Evolutionary conservation across 148 eudicot genomes (phyloP).

Genomic region (Cornus suecica): DNA sequence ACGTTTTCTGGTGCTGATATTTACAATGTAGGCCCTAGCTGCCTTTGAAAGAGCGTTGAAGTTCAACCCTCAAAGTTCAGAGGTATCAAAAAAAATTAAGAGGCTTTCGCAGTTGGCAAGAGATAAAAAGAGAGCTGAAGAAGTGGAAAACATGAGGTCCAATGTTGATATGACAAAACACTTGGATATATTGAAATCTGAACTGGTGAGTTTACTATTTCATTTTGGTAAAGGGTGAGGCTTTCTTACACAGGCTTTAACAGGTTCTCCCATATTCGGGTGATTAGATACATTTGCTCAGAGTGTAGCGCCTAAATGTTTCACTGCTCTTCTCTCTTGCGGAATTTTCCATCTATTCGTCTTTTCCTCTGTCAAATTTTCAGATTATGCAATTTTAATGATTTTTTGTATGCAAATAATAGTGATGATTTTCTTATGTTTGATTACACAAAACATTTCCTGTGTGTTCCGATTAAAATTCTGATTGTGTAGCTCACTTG

Average conservation of each 20-base stretch:
- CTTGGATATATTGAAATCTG: constrained; percentile 59
- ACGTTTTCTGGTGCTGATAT: constrained; percentile 3
- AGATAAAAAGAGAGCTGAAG: constrained; percentile 75
- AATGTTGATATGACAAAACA: constrained; percentile 79
- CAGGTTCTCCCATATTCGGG: too few relatives aligned
- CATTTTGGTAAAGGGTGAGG: not conserved
- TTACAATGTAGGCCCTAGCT: constrained; percentile 61
- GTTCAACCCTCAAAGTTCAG: constrained; percentile 80
- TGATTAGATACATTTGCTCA: not conserved
- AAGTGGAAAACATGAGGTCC: constrained; percentile 73
- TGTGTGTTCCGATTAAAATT: not conserved
- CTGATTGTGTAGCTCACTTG: not conserved
- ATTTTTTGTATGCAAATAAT: constrained; percentile 8
- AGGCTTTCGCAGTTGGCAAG: constrained; percentile 66
- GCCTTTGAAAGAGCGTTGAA: constrained; percentile 75
- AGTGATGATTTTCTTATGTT: not conserved
- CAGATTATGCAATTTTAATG: not conserved
- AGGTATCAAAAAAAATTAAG: constrained; percentile 87
- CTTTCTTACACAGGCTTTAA: not conserved
- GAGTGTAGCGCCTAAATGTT: not conserved
- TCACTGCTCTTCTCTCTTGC: not conserved
- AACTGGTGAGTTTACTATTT: constrained; percentile 53
- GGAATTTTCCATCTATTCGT: not conserved
- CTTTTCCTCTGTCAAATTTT: too few relatives aligned
- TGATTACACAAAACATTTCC: not conserved